A percentile compares a stretch with the other conserved stretches of the same genome.
These are phyloP conservation scores for Gossypium arboreum DNA, from an alignment of 345 rosid genomes.

Conservation along the genomic window DNA sequence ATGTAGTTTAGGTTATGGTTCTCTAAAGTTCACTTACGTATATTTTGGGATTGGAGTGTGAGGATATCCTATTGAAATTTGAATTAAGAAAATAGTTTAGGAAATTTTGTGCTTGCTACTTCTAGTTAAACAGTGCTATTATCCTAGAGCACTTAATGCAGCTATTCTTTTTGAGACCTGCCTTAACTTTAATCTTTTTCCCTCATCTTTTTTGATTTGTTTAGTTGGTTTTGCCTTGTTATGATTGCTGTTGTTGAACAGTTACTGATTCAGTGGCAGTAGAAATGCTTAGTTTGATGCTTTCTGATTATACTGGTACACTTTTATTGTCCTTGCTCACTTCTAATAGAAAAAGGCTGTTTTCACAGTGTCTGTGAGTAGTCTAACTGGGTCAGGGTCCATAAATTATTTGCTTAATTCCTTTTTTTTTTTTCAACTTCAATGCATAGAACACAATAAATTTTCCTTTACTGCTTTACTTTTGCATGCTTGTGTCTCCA, in stretches of 20 bases:
- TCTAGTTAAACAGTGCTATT: neutral
- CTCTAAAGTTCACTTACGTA: neutral
- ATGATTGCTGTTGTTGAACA: neutral
- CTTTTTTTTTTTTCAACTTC: neutral
- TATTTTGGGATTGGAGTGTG: neutral
- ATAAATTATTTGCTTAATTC: neutral
- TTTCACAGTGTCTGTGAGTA: neutral
- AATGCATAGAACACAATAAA: neutral
- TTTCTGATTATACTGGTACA: too few species aligned
- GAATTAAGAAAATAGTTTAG: neutral
- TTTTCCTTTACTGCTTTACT: neutral
- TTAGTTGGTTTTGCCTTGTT: neutral
- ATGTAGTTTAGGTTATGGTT: neutral
- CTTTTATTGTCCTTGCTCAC: neutral
- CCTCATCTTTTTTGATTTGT: neutral
- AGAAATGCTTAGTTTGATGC: too few species aligned
- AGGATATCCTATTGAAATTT: neutral
- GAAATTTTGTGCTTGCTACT: neutral
- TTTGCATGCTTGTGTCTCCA: slow-evolving; percentile 18
- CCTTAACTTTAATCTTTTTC: neutral
- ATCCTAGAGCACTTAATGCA: neutral
- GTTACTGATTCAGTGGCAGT: too few species aligned
- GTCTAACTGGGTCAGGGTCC: neutral
- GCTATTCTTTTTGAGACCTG: neutral
- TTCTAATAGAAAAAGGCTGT: neutral